A percentile compares a stretch with the other conserved stretches of the same genome.
Evolutionary conservation across 2,329 filamentous ascomycete species (phyloP).

Genomic region (Claviceps sorghi): DNA sequence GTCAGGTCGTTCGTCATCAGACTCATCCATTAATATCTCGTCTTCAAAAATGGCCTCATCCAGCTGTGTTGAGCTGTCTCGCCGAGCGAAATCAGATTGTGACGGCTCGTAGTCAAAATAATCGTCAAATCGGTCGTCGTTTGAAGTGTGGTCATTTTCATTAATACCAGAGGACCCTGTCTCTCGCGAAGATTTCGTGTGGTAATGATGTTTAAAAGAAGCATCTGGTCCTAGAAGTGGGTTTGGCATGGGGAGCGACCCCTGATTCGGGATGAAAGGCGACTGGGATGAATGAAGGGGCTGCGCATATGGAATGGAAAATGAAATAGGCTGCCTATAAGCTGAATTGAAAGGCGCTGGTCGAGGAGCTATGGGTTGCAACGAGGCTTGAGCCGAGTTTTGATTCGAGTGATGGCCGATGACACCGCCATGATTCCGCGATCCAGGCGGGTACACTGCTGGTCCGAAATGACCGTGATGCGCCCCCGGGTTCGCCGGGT

Average conservation of each 20-base stretch:
- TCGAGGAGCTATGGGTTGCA: constrained; percentile 35
- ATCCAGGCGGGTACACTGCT: constrained; percentile 27
- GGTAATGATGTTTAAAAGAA: constrained; percentile 1
- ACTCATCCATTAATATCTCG: constrained; percentile 28
- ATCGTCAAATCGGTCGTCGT: constrained; percentile 5
- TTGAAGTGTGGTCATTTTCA: constrained; percentile 5
- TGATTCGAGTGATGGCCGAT: constrained; percentile 16
- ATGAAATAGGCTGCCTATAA: constrained; percentile 6
- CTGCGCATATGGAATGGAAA: constrained; percentile 2
- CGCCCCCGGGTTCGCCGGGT: constrained; percentile 28
- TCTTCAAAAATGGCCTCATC: constrained; percentile 1
- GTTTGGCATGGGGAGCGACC: constrained; percentile 9
- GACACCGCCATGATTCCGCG: constrained; percentile 14
- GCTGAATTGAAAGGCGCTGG: constrained; percentile 22
- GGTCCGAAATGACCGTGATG: constrained; percentile 31
- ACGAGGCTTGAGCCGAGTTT: constrained; percentile 23
- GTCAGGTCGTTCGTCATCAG: constrained; percentile 40
- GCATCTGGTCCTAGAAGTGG: constrained; percentile 8
- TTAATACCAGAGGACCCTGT: background rate
- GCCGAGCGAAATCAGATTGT: background rate
- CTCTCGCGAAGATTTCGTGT: background rate
- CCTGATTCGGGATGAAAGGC: constrained; percentile 1
- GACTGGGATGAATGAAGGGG: background rate
- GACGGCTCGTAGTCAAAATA: background rate
- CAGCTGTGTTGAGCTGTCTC: background rate